A percentile compares a stretch with the other conserved stretches of the same genome.
Conservation (phyloP, 73 alveolate genomes). For the Symbiodinium natans region DNA sequence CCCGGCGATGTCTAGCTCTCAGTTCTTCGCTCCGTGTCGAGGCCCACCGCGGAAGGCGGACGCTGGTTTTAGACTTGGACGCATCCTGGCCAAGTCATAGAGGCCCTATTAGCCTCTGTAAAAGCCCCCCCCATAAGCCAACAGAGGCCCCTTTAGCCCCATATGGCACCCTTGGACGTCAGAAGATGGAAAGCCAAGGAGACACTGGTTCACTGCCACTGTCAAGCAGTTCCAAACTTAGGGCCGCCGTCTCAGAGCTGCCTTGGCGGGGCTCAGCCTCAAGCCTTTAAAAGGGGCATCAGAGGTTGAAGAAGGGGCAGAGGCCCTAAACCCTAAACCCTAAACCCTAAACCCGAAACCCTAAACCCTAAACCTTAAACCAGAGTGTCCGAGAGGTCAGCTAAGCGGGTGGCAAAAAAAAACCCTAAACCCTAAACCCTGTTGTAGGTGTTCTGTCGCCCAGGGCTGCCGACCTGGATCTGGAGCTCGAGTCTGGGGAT, state of each 20-base stretch:
- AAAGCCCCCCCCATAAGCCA: too few relatives aligned
- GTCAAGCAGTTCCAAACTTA: conserved; percentile 31
- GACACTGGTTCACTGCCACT: conserved; percentile 87
- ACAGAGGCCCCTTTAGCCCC: too few relatives aligned
- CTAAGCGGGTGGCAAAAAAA: too few relatives aligned
- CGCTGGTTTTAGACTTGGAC: conserved; percentile 80
- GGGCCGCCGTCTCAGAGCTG: neutral
- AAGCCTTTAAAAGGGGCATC: neutral
- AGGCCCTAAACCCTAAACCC: too few relatives aligned
- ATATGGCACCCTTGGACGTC: too few relatives aligned
- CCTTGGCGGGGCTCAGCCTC: too few relatives aligned
- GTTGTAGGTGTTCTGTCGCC: neutral
- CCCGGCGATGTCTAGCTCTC: too few relatives aligned
- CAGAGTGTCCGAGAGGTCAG: too few relatives aligned
- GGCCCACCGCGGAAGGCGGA: conserved; percentile 81
- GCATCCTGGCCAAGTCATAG: neutral
- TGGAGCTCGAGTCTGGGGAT: conserved; percentile 84
- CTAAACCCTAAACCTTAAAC: too few relatives aligned
- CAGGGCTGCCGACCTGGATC: conserved; percentile 28
- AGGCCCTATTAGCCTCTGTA: neutral
- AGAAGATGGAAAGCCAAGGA: neutral
- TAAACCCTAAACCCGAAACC: too few relatives aligned
- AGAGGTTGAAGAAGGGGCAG: neutral
- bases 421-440: too few relatives aligned
- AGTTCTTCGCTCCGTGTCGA: too few relatives aligned